Evolutionary conservation across 306 rosid genomes (phyloP).

Genomic region (Fagus sylvatica): DNA sequence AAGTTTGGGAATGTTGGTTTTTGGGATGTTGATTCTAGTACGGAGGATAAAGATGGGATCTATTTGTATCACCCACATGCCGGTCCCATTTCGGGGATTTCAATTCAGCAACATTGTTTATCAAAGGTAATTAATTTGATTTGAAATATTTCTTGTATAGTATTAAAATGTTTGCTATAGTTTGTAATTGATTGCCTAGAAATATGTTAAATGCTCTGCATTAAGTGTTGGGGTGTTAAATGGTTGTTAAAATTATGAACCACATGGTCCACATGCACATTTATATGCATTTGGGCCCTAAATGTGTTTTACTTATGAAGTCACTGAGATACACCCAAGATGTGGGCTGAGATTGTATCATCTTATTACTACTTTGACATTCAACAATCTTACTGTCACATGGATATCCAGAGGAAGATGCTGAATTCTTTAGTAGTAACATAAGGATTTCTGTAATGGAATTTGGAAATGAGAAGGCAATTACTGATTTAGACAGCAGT

Average conservation of each 20-base stretch:
- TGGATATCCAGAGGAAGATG: no score
- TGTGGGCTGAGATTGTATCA: no score
- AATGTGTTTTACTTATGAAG: no score
- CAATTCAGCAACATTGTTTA: constrained; percentile 51
- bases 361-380: no score
- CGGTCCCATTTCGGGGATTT: constrained; percentile 72
- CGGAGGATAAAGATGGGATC: constrained; percentile 35
- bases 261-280: neutral
- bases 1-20: constrained; percentile 77
- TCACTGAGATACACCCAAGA: no score
- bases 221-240: neutral
- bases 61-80: constrained; percentile 63
- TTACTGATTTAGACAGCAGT: no score
- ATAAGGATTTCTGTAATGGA: no score
- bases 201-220: neutral
- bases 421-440: no score
- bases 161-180: neutral
- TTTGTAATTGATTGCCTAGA: neutral
- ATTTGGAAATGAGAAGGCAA: no score
- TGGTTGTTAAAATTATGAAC: neutral
- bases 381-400: no score
- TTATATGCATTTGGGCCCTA: no score
- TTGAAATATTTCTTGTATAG: constrained; percentile 1
- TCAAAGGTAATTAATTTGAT: constrained; percentile 61
- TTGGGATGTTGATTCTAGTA: constrained; percentile 52